Conservation (phyloP, 2,329 filamentous ascomycete species). For the Pseudonectria foliicola region DNA sequence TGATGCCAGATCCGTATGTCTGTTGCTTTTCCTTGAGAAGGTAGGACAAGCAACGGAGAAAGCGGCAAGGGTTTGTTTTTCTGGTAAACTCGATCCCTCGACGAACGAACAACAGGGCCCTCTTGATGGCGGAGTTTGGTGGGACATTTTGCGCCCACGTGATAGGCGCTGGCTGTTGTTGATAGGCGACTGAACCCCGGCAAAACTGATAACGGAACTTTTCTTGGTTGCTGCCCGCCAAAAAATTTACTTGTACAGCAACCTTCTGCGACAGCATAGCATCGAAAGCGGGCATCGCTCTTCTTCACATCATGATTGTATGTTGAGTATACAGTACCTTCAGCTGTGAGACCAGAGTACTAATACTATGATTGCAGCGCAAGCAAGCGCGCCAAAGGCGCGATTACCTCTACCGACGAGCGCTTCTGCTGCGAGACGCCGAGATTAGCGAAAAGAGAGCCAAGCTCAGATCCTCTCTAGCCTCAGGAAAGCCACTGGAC, state of each 20-base stretch:
- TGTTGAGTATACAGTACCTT: constrained; percentile 7
- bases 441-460: constrained; percentile 89
- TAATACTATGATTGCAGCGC: constrained; percentile 23
- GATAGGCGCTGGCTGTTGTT: constrained; percentile 28
- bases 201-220: constrained; percentile 25
- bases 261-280: constrained; percentile 1
- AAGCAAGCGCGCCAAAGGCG: constrained; percentile 36
- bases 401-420: constrained; percentile 75
- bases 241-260: constrained; percentile 4
- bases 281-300: constrained; percentile 2
- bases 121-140: constrained; percentile 26
- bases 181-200: constrained; percentile 17
- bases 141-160: constrained; percentile 36
- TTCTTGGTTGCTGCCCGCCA: constrained; percentile 11
- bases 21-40: constrained; percentile 3
- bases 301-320: constrained; percentile 25
- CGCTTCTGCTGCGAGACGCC: constrained; percentile 79
- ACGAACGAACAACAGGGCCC: constrained; percentile 18
- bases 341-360: constrained; percentile 2
- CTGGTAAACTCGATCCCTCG: constrained; percentile 18
- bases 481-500: constrained; percentile 80
- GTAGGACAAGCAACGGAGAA: constrained; percentile 5
- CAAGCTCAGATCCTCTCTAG: constrained; percentile 77
- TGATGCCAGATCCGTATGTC: not conserved
- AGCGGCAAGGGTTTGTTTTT: constrained; percentile 17